Evolutionary conservation across 176 grass and related monocot genomes (phyloP).

Genomic region (Ananas comosus): DNA sequence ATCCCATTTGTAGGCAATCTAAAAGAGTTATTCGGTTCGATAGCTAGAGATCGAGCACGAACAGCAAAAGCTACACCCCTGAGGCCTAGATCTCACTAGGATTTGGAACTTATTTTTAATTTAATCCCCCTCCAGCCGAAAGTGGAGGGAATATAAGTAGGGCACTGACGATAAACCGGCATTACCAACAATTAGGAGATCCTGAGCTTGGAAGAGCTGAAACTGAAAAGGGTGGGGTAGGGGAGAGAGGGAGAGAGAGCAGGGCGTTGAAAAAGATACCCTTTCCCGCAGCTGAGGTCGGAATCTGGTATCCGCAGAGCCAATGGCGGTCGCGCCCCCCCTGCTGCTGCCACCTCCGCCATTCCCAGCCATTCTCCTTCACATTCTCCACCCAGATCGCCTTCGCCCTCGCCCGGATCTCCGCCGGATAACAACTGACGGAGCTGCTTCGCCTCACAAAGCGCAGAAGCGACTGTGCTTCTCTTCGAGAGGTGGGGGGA

Average conservation of each 20-base stretch:
- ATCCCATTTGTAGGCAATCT: neutral
- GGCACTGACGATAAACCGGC: neutral
- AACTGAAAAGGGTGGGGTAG: neutral
- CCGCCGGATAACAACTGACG: no score
- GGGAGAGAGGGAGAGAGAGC: neutral
- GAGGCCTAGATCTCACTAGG: constrained; percentile 1
- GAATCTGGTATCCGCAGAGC: neutral
- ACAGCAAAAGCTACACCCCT: constrained; percentile 1
- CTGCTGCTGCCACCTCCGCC: constrained; percentile 2
- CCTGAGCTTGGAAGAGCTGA: neutral
- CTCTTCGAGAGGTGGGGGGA: no score
- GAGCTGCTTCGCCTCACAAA: no score
- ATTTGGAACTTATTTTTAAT: neutral
- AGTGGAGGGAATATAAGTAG: neutral
- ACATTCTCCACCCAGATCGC: neutral
- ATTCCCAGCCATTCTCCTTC: constrained; percentile 2
- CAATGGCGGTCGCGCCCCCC: neutral
- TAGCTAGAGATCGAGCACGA: neutral
- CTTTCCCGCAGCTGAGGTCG: neutral
- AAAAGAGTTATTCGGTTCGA: neutral
- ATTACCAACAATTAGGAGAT: neutral
- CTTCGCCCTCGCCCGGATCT: no score
- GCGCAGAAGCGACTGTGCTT: no score
- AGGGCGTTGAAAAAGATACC: neutral
- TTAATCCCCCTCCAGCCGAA: neutral